Percentiles rank a stretch among this genome's conserved stretches.
Conservation (phyloP, 768 basidiomycete genomes). For the Jaapia argillacea region DNA sequence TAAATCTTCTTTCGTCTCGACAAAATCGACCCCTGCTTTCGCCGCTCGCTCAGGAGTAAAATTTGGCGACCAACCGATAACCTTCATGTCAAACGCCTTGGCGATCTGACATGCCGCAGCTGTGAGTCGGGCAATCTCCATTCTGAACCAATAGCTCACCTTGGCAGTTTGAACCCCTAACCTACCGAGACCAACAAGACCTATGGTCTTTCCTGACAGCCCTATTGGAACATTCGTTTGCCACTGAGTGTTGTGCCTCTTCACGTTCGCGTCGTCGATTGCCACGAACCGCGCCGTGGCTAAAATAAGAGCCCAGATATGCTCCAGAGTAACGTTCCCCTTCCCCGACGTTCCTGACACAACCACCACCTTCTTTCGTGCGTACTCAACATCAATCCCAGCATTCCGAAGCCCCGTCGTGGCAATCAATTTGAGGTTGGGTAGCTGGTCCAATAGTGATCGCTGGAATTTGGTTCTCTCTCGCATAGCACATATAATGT, state of each 20-base stretch:
- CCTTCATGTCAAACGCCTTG: constrained; percentile 47
- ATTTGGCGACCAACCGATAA: constrained; percentile 58
- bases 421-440: constrained; percentile 48
- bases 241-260: constrained; percentile 38
- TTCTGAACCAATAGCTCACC: constrained; percentile 18
- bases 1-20: constrained; percentile 40
- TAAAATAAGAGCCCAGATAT: constrained; percentile 57
- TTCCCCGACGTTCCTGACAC: constrained; percentile 38
- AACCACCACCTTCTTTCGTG: constrained; percentile 35
- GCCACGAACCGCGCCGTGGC: constrained; percentile 38
- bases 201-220: constrained; percentile 43
- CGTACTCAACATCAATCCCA: constrained; percentile 38
- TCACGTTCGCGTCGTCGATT: constrained; percentile 39
- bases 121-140: background rate
- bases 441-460: constrained; percentile 40
- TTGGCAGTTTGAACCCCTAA: constrained; percentile 43
- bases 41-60: constrained; percentile 47
- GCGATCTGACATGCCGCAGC: constrained; percentile 31
- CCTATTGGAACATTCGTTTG: constrained; percentile 41
- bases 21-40: constrained; percentile 38
- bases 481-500: constrained; percentile 56
- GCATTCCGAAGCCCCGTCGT: constrained; percentile 45
- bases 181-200: constrained; percentile 51
- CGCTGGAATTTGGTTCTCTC: constrained; percentile 51
- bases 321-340: constrained; percentile 45